Conservation (phyloP, 768 basidiomycete species). For the Tricholoma saponaceum region DNA sequence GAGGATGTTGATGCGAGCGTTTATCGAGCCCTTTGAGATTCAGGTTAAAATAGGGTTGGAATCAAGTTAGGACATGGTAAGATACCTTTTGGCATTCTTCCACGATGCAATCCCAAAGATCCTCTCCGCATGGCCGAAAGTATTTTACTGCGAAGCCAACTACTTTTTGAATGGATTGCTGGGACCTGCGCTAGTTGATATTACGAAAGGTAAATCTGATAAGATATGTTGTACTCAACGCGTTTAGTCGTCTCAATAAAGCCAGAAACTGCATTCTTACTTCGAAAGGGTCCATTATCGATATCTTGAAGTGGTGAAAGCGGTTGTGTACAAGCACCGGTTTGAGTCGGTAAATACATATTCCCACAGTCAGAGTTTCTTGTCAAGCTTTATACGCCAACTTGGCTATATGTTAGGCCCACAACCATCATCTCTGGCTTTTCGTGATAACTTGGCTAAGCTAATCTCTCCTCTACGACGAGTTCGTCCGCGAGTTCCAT, state of each 20-base stretch:
- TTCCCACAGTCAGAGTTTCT: background rate
- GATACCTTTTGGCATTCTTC: slow-evolving; percentile 87
- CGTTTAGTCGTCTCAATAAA: slow-evolving; percentile 59
- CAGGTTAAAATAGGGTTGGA: background rate
- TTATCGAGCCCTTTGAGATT: slow-evolving; percentile 67
- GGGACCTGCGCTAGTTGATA: slow-evolving; percentile 49
- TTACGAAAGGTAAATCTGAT: slow-evolving; percentile 15
- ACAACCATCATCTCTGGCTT: slow-evolving; percentile 31
- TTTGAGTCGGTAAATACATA: background rate
- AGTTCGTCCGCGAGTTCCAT: slow-evolving; percentile 56
- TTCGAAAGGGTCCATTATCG: slow-evolving; percentile 71
- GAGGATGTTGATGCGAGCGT: slow-evolving; percentile 92
- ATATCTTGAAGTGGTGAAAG: no score
- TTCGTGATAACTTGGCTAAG: slow-evolving; percentile 48
- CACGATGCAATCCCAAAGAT: slow-evolving; percentile 90
- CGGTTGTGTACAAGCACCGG: no score
- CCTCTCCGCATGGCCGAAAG: slow-evolving; percentile 81
- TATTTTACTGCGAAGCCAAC: slow-evolving; percentile 84
- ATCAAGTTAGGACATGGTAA: background rate
- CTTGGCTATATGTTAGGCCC: background rate
- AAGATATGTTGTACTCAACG: slow-evolving; percentile 36
- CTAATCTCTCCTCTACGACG: slow-evolving; percentile 56
- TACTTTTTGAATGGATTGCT: slow-evolving; percentile 85
- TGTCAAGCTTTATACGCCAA: no score
- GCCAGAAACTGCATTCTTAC: slow-evolving; percentile 71